Base-by-base conservation (phyloP, 140 eudicot genomes). In the Erigeron philadelphicus region DNA sequence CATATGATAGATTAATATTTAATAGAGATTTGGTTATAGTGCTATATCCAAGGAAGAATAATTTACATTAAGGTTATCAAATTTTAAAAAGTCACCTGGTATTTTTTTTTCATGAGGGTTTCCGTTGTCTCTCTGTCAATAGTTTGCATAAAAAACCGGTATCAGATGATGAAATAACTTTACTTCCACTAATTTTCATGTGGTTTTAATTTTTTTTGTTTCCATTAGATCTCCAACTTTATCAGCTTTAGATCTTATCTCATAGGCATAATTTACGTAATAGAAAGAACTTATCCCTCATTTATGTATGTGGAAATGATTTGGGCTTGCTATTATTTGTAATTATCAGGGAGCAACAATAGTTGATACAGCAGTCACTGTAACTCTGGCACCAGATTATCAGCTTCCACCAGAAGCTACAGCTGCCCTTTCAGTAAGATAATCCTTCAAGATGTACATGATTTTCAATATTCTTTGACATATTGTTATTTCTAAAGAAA, bases 341-440 rank as follows among this genome's bases (percentile, higher is more conserved):
- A 35, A 45, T 58, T 76, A 54, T 66, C 84, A 90, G 97, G 97
- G 97, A 35, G 97, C 97, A 73, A 87, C 95, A 70, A 90, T 90
- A 47, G 86, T 70, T 42, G 97, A 87, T 61, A 72, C 58, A 68
- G 65, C 82, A 7, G 93, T 90, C 58, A 79, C 81, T 44, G 82
- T 90, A 23, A 77, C 63, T 58, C 73, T 81, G 43, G 93, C 84
- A 66, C 93, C 90, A 7, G 88, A 83, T 10, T 90, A 87, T 76
- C 69, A 70, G 62, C 87, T 87, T 74, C 93, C 97, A 19, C 84
- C 88, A 54, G 84, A 80, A 64, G 97, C 95, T 53, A 73, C 68
- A 9, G 58, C 85, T 12, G 77, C 85, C 48, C 79, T 74, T 35
- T 53, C 67, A 45, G 97, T 90, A 79, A 84, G 85, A 40, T 13